Conservation (phyloP, 2,329 filamentous ascomycete genomes). For the Diaporthe amygdali region DNA sequence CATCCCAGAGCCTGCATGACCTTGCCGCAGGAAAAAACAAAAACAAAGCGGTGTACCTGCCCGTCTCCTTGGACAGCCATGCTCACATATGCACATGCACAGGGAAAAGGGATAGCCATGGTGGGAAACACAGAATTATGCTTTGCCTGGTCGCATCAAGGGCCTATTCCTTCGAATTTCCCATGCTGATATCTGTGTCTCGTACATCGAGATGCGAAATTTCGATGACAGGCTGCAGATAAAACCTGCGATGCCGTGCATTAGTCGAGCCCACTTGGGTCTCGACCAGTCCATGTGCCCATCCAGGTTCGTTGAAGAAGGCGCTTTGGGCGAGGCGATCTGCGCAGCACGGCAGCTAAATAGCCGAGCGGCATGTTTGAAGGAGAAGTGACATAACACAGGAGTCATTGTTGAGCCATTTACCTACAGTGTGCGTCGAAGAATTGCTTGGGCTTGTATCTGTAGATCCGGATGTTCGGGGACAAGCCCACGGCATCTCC, state of each 20-base stretch:
- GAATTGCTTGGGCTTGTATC: slow-evolving; percentile 85
- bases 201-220: background rate
- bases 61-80: background rate
- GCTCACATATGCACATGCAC: background rate
- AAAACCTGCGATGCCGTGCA: background rate
- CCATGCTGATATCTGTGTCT: background rate
- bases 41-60: background rate
- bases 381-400: background rate
- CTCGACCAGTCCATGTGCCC: background rate
- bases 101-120: slow-evolving; percentile 1
- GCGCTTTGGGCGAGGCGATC: background rate
- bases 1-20: slow-evolving; percentile 6
- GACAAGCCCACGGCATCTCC: slow-evolving; percentile 85
- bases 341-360: background rate
- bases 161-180: background rate
- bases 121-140: background rate
- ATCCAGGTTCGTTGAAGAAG: background rate
- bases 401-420: background rate
- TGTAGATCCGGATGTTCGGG: slow-evolving; percentile 87
- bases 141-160: background rate
- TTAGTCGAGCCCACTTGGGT: slow-evolving; percentile 3
- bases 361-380: background rate
- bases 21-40: background rate
- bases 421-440: slow-evolving; percentile 89
- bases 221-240: background rate